Percentiles rank a stretch among this genome's conserved stretches.
These are phyloP conservation scores for Backusella luteola DNA, from an alignment of 192 early-diverging fungal species.

Conservation along the genomic window DNA sequence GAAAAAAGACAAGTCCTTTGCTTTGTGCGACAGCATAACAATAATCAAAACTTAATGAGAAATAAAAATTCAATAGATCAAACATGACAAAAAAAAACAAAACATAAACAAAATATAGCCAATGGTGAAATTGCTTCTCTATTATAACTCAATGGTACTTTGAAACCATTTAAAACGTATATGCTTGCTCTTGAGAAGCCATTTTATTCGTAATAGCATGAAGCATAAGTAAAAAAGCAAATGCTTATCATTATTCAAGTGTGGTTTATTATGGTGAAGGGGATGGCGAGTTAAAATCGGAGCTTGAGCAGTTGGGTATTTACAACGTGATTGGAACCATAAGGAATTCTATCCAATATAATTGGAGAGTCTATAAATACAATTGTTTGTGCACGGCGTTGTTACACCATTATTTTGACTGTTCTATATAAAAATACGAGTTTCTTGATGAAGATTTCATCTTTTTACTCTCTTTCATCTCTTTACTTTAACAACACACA, in stretches of 20 bases:
- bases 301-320: background rate
- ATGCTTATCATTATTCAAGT: background rate
- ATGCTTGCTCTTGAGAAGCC: background rate
- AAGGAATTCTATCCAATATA: background rate
- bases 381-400: slow-evolving; percentile 1
- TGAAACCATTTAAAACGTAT: background rate
- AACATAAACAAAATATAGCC: background rate
- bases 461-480: background rate
- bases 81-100: background rate
- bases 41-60: slow-evolving; percentile 4
- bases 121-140: background rate
- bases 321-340: slow-evolving; percentile 3
- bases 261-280: background rate
- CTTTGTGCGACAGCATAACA: background rate
- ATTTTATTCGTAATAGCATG: background rate
- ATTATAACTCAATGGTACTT: background rate
- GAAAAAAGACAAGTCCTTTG: background rate
- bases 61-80: background rate
- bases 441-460: background rate
- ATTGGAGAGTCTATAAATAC: slow-evolving; percentile 15
- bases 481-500: background rate
- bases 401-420: slow-evolving; percentile 11
- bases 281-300: background rate
- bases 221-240: background rate
- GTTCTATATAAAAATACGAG: background rate